These are phyloP conservation scores for Coffea humblotiana DNA, from an alignment of 305 asterid genomes.

Conservation along the genomic window DNA sequence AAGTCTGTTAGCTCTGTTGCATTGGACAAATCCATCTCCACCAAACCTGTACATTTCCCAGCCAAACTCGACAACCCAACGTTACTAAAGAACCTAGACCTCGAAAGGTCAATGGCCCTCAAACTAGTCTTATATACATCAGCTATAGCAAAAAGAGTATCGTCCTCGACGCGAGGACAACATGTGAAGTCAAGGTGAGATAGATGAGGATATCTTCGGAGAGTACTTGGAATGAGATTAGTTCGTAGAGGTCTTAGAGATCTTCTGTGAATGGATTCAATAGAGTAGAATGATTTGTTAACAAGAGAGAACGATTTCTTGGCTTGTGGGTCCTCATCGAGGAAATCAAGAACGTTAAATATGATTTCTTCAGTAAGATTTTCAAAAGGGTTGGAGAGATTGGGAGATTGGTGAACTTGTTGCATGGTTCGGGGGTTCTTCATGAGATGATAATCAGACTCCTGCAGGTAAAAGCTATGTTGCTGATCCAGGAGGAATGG, in stretches of 20 bases:
- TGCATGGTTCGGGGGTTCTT: slow-evolving; percentile 14
- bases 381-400: slow-evolving; percentile 16
- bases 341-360: slow-evolving; percentile 33
- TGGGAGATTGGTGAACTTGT: neutral
- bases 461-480: too few relatives aligned
- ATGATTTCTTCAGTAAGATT: slow-evolving; percentile 35
- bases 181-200: slow-evolving; percentile 29
- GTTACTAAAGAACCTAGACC: slow-evolving; percentile 32
- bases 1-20: slow-evolving; percentile 38
- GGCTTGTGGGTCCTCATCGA: slow-evolving; percentile 26
- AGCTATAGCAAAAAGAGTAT: slow-evolving; percentile 13
- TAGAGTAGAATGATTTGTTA: slow-evolving; percentile 28
- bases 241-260: slow-evolving; percentile 27
- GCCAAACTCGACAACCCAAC: slow-evolving; percentile 33
- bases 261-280: slow-evolving; percentile 38
- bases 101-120: slow-evolving; percentile 34
- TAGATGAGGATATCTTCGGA: slow-evolving; percentile 24
- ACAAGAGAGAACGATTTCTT: slow-evolving; percentile 25
- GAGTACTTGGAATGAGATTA: slow-evolving; percentile 13
- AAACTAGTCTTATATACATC: slow-evolving; percentile 17
- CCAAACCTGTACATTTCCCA: slow-evolving; percentile 30
- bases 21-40: slow-evolving; percentile 37
- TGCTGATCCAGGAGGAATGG: neutral
- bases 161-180: slow-evolving; percentile 33
- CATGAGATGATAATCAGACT: neutral